Base-by-base conservation (phyloP, 768 basidiomycete genomes). In the Ramaria rubella region DNA sequence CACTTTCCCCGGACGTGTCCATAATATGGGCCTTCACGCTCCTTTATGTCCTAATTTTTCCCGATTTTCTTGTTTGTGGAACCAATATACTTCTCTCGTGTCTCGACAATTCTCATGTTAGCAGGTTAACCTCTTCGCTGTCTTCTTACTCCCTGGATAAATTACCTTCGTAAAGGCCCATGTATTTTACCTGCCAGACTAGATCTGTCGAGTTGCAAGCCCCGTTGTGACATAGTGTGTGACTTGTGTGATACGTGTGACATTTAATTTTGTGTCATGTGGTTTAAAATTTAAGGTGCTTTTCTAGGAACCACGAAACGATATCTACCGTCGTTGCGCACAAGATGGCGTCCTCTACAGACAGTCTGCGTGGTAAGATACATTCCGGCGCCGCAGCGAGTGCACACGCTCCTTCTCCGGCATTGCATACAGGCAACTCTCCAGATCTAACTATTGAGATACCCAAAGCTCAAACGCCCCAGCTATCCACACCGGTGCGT, bases 371-470 rank as follows among this genome's bases (percentile, higher is more conserved):
- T 26, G 55, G 29, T 19, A 56, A 56, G 43, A 56, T 56, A 27
- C 55, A 56, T 31, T 56, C 55, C 11, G 55, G 55, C 5, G 30
- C 48, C 14, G 29, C 31, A 21, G 36, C 24, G 14, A 26, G 21
- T 17, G 4, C 29, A 12, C 43, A 45, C 3, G 7, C 29, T 26
- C 27, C 29, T 14, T 33, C n/a, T 8, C 31, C 19, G 17, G 14
- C 54, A 45, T 6, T 36, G 46, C 38, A 21, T 40, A 17, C 42
- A 33, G 14, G 38, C 27, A n/a, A 19, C 27, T 54, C 52, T 30
- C 49, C 60, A 15, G 59, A 55, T 17, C 59, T 61, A 40, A 60
- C 56, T 34, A 66, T 58, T 58, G 60, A 63, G 27, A 62, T 57
- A 36, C 60, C 58, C 34, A 62, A 60, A 52, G 54, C 55, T 23